Evolutionary conservation across 371 early-diverging fungal genomes (phyloP).

Genomic region (Mortierella sp.): DNA sequence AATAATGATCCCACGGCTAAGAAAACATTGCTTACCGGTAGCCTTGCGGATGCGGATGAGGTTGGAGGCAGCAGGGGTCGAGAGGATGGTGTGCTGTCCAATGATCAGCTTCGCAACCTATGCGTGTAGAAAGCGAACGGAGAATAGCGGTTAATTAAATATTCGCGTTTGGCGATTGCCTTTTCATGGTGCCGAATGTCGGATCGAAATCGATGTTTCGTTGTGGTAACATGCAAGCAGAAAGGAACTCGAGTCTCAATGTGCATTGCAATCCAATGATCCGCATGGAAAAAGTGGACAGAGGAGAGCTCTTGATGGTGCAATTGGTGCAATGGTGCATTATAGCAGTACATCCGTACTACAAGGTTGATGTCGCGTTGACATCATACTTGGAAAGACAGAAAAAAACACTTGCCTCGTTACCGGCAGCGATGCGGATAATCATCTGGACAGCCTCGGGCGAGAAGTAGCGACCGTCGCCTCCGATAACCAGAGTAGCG

Average conservation of each 20-base stretch:
- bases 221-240: not conserved
- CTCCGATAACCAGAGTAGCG: constrained; percentile 94
- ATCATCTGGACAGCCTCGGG: constrained; percentile 92
- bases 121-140: not conserved
- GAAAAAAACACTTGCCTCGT: constrained; percentile 72
- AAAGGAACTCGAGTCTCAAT: not conserved
- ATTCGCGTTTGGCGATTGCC: not conserved
- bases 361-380: constrained; percentile 18
- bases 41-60: constrained; percentile 91
- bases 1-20: not conserved
- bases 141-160: not conserved
- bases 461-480: constrained; percentile 95
- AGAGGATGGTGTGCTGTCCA: constrained; percentile 94
- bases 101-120: constrained; percentile 90
- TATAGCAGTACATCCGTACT: not conserved
- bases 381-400: constrained; percentile 14
- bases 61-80: constrained; percentile 97
- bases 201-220: not conserved
- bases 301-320: not conserved
- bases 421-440: constrained; percentile 88
- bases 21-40: constrained; percentile 65
- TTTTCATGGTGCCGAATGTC: not conserved
- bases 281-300: not conserved
- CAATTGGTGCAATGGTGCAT: too few relatives aligned
- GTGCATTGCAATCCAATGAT: not conserved